Percentiles rank a stretch among this genome's conserved stretches.
Evolutionary conservation across 2,329 filamentous ascomycete genomes (phyloP).

Genomic region (Aspergillus aculeatus): DNA sequence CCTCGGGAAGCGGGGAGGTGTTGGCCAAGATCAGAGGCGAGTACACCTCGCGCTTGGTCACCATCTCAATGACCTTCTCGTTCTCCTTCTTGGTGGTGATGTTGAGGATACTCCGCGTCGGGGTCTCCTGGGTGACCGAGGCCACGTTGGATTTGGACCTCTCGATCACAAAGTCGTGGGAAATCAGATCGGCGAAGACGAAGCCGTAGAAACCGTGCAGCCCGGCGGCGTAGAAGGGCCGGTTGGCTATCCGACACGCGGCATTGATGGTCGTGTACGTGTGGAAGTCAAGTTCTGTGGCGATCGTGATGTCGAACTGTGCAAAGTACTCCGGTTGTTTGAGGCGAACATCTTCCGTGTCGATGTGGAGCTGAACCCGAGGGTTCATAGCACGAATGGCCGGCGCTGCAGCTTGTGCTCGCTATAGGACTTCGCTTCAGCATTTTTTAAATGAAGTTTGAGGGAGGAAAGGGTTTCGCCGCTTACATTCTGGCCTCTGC

Average conservation of each 20-base stretch:
- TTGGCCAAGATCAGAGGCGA: slow-evolving; percentile 85
- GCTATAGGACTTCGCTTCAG: slow-evolving; percentile 41
- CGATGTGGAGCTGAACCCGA: slow-evolving; percentile 72
- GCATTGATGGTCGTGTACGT: slow-evolving; percentile 80
- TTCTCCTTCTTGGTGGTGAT: slow-evolving; percentile 69
- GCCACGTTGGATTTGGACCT: slow-evolving; percentile 75
- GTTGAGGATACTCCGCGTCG: slow-evolving; percentile 72
- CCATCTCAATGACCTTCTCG: slow-evolving; percentile 74
- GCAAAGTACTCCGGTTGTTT: slow-evolving; percentile 74
- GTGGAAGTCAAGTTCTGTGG: slow-evolving; percentile 77
- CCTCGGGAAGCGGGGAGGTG: slow-evolving; percentile 70
- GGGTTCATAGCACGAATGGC: slow-evolving; percentile 85
- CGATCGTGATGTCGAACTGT: slow-evolving; percentile 81
- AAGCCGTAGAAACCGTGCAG: slow-evolving; percentile 91
- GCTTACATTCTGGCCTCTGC: slow-evolving; percentile 69
- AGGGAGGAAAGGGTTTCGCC: slow-evolving; percentile 18
- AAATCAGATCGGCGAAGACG: slow-evolving; percentile 88
- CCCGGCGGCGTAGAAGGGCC: slow-evolving; percentile 84
- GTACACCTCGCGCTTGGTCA: slow-evolving; percentile 89
- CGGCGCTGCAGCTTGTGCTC: slow-evolving; percentile 75
- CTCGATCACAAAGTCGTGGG: slow-evolving; percentile 86
- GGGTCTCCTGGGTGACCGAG: slow-evolving; percentile 65
- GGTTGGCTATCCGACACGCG: slow-evolving; percentile 72
- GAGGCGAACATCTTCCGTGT: slow-evolving; percentile 64
- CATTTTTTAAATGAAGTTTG: neutral